phyloP scores from a whole-genome alignment of 257 asterid species.

The Ligustrum vulgare region DNA sequence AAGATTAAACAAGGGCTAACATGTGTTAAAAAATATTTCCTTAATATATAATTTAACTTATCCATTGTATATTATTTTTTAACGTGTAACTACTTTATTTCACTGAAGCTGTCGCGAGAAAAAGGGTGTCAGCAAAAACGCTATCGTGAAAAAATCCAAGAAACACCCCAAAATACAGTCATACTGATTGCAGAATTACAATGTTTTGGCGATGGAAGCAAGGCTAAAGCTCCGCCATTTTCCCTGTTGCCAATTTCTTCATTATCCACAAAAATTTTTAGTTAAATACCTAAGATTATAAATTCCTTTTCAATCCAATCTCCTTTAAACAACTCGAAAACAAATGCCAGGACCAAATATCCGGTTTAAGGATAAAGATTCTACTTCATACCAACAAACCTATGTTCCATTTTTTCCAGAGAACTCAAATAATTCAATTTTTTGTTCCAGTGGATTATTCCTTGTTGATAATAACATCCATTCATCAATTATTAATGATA shows the following conservation, averaged over 20 bases:
- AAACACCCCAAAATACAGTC: neutral
- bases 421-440: slow-evolving; percentile 9
- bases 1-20: too few relatives aligned
- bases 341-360: slow-evolving; percentile 37
- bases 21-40: too few relatives aligned
- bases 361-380: slow-evolving; percentile 19
- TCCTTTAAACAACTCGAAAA: slow-evolving; percentile 13
- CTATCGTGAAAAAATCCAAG: neutral
- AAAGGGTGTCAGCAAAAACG: too few relatives aligned
- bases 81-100: too few relatives aligned
- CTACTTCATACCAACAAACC: slow-evolving; percentile 12
- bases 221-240: slow-evolving; percentile 31
- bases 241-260: slow-evolving; percentile 1
- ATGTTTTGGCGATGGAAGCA: slow-evolving; percentile 45
- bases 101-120: too few relatives aligned
- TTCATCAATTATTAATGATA: slow-evolving; percentile 36
- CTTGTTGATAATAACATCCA: slow-evolving; percentile 52
- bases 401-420: neutral
- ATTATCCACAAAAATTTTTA: slow-evolving; percentile 20
- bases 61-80: too few relatives aligned
- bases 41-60: too few relatives aligned
- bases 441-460: slow-evolving; percentile 64
- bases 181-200: slow-evolving; percentile 5
- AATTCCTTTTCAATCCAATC: slow-evolving; percentile 8
- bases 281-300: slow-evolving; percentile 18